These are phyloP conservation scores for Colletotrichum incanum DNA, from an alignment of 2,329 filamentous ascomycete species.

Conservation along the genomic window DNA sequence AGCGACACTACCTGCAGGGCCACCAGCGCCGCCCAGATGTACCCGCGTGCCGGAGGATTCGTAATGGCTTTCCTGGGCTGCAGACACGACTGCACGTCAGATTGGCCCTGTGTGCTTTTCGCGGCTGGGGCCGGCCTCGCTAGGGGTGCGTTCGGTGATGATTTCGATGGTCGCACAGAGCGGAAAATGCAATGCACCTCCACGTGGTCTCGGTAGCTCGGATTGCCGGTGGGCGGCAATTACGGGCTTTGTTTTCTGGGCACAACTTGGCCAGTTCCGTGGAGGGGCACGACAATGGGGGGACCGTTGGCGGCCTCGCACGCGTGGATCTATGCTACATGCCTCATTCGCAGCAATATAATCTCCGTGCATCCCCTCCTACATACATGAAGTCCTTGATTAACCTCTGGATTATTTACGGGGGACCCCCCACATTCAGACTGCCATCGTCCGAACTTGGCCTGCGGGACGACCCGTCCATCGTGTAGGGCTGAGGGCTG, in stretches of 20 bases:
- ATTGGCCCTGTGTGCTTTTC: slow-evolving; percentile 29
- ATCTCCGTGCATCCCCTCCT: neutral
- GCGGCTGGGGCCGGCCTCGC: neutral
- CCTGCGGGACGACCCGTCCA: slow-evolving; percentile 36
- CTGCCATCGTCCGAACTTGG: slow-evolving; percentile 21
- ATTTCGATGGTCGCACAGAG: neutral
- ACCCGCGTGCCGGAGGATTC: slow-evolving; percentile 32
- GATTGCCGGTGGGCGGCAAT: slow-evolving; percentile 5
- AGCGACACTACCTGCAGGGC: neutral
- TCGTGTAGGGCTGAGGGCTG: slow-evolving; percentile 33
- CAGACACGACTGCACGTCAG: slow-evolving; percentile 33
- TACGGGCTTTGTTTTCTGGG: neutral
- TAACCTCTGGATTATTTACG: neutral
- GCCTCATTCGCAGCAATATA: neutral
- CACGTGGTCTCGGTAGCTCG: slow-evolving; percentile 30
- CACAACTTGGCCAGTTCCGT: neutral
- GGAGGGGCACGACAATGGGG: neutral
- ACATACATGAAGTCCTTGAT: neutral
- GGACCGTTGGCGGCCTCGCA: neutral
- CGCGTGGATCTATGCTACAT: neutral
- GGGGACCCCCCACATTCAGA: slow-evolving; percentile 13
- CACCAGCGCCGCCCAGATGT: neutral
- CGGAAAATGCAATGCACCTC: slow-evolving; percentile 18
- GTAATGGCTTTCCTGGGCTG: slow-evolving; percentile 31
- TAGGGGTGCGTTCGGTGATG: neutral